Percentiles rank a stretch among this genome's conserved stretches.
phyloP scores from a whole-genome alignment of 2,329 filamentous ascomycete genomes.

The Mollisia scopiformis region DNA sequence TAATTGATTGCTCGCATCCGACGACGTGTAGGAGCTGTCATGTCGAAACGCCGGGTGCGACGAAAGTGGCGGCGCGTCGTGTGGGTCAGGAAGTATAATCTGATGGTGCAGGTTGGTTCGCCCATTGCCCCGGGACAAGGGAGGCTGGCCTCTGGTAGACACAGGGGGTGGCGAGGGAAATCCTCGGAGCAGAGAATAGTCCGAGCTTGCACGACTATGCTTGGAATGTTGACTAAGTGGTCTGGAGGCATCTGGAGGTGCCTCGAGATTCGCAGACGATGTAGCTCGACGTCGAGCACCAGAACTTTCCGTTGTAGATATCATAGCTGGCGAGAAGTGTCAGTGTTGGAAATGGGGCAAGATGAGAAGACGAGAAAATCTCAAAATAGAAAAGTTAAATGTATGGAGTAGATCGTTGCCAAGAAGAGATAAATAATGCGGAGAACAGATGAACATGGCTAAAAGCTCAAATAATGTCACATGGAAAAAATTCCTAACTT shows the following conservation, averaged over 20 bases:
- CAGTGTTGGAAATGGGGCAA: slow-evolving; percentile 4
- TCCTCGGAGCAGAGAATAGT: slow-evolving; percentile 63
- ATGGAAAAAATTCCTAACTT: slow-evolving; percentile 42
- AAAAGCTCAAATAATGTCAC: slow-evolving; percentile 11
- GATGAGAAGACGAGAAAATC: not conserved
- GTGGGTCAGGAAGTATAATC: slow-evolving; percentile 32
- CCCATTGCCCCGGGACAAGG: slow-evolving; percentile 37
- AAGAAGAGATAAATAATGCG: slow-evolving; percentile 5
- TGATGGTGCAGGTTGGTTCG: slow-evolving; percentile 36
- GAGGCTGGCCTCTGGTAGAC: slow-evolving; percentile 31
- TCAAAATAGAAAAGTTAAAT: slow-evolving; percentile 2
- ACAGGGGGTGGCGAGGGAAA: slow-evolving; percentile 49
- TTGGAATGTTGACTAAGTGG: slow-evolving; percentile 65
- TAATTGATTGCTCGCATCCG: slow-evolving; percentile 21
- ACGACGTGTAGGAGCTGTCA: slow-evolving; percentile 27
- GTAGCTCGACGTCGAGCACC: slow-evolving; percentile 60
- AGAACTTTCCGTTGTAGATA: slow-evolving; percentile 21
- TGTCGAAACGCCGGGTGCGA: slow-evolving; percentile 35
- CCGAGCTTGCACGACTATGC: slow-evolving; percentile 72
- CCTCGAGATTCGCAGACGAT: slow-evolving; percentile 64
- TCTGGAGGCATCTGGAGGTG: slow-evolving; percentile 52
- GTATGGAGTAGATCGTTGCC: slow-evolving; percentile 8
- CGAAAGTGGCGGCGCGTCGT: slow-evolving; percentile 35
- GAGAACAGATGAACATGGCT: slow-evolving; percentile 10
- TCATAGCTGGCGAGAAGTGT: slow-evolving; percentile 10